Evolutionary conservation across 1,139 yeast species (phyloP).

Genomic region (Candida labiduridarum): DNA sequence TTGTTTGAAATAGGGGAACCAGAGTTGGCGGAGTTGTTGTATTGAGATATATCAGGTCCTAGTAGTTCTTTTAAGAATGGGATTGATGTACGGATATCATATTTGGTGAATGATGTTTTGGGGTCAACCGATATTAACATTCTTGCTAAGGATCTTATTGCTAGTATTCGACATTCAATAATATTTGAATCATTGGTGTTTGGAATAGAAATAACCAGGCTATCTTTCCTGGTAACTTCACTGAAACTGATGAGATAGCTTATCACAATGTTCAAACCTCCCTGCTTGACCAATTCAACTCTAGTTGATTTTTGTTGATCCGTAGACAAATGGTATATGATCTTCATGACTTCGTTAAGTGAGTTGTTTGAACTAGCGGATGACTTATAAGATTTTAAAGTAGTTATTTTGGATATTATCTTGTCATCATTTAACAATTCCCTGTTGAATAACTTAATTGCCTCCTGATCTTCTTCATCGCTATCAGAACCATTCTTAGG

Average conservation of each 20-base stretch:
- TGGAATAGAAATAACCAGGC: conserved; percentile 24
- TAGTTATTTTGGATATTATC: conserved; percentile 28
- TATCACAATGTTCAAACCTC: conserved; percentile 41
- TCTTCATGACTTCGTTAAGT: conserved; percentile 13
- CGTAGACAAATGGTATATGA: conserved; percentile 21
- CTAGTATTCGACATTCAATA: conserved; percentile 28
- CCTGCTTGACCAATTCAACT: conserved; percentile 48
- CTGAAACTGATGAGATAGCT: conserved; percentile 41
- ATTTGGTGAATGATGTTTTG: conserved; percentile 39
- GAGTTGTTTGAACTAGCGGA: conserved; percentile 14
- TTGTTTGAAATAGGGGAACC: conserved; percentile 5
- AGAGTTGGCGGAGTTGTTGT: conserved; percentile 17
- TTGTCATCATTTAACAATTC: conserved; percentile 29
- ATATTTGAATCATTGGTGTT: conserved; percentile 12
- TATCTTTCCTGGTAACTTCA: conserved; percentile 18
- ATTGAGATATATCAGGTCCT: conserved; percentile 32
- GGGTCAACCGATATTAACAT: conserved; percentile 48
- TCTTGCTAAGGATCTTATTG: conserved; percentile 43
- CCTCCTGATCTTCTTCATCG: conserved; percentile 25
- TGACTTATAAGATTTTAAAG: conserved; percentile 25
- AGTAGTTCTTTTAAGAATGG: conserved; percentile 53
- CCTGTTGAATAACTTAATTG: conserved; percentile 34
- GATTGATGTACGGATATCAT: conserved; percentile 41
- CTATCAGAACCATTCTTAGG: conserved; percentile 25
- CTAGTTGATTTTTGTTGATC: conserved; percentile 29